Percentiles rank a stretch among this genome's conserved stretches.
Evolutionary conservation across 495 filamentous ascomycete species (phyloP).

Genomic region (Hypoxylon intermedium): DNA sequence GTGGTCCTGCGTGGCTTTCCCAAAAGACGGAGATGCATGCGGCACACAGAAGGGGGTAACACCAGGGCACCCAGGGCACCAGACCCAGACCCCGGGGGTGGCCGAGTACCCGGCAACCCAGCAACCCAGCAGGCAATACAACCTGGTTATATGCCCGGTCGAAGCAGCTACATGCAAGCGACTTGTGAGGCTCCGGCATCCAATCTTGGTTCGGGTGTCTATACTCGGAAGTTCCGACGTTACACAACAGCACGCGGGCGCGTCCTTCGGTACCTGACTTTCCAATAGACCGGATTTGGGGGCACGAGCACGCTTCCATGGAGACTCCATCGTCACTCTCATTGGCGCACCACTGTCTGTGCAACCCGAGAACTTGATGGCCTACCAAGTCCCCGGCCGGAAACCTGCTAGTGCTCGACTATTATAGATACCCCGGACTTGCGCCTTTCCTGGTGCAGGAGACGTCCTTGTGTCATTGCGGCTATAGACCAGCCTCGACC

Average conservation of each 20-base stretch:
- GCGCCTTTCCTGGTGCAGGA: background rate
- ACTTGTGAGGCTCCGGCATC: constrained; percentile 38
- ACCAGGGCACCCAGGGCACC: constrained; percentile 6
- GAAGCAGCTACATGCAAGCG: constrained; percentile 24
- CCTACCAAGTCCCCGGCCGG: background rate
- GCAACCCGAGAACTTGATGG: background rate
- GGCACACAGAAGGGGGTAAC: constrained; percentile 4
- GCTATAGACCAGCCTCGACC: background rate
- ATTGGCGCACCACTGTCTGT: constrained; percentile 14
- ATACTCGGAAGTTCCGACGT: constrained; percentile 36
- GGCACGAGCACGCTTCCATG: constrained; percentile 22
- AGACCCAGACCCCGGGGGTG: constrained; percentile 21
- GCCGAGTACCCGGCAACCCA: constrained; percentile 10
- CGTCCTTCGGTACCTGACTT: constrained; percentile 36
- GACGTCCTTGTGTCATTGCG: background rate
- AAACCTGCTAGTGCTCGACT: background rate
- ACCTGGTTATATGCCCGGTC: constrained; percentile 11
- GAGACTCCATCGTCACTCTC: constrained; percentile 6
- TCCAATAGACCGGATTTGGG: constrained; percentile 27
- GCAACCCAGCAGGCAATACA: constrained; percentile 7
- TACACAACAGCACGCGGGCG: constrained; percentile 38
- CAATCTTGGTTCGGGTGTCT: constrained; percentile 38
- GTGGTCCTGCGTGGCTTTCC: background rate
- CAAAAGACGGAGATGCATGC: constrained; percentile 27
- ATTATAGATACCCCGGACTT: background rate